Base-by-base conservation (phyloP, 2,329 filamentous ascomycete species). In the Aspergillus niger region DNA sequence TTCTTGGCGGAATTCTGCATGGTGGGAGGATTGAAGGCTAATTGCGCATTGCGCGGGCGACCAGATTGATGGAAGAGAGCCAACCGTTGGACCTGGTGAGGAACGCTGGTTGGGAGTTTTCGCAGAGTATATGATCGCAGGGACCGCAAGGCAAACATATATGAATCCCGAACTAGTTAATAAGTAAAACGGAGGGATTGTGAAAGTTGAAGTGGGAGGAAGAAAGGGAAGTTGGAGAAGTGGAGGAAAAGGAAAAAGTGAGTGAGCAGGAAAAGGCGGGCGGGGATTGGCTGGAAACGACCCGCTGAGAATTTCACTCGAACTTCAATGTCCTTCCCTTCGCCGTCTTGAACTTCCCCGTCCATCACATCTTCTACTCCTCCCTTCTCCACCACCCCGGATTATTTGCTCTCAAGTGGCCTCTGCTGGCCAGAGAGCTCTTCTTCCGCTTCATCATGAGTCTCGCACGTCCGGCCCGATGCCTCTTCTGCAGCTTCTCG, bases 401-500 rank as follows among this genome's bases (percentile, higher is more conserved):
- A 32, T 17, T 52, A 57, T 59, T 62, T 61, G 59, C 52, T 63
- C 59, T 65, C 58, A 17, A 50, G 60, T 63, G 67, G 70, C 67
- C 64, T 66, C 44, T 64, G 63, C 64, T 72, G 70, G 70, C 71
- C 69, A 63, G 68, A 67, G 65, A 76, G 68, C 64, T 65, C 58
- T 38, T 3, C 58, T 52, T 32, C 50, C 58, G 32, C 51, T 58
- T 61, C 70, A 76, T 54, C 58, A 84, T 84, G 82, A 83, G 78
- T 70, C 70, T 82, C 73, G 72, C 77, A 69, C 76, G 79, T 51
- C 78, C 81, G 38, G 76, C 79, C 64, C 76, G 78, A 76, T 84
- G 82, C 71, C 73, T 84, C 56, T 79, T 84, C 63, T 81, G 80
- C 73, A 77, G 73, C 66, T 80, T 81, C 63, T 77, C 79, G 54